Base-by-base conservation (phyloP, 192 early-diverging fungal species). In the Lobosporangium transversale region DNA sequence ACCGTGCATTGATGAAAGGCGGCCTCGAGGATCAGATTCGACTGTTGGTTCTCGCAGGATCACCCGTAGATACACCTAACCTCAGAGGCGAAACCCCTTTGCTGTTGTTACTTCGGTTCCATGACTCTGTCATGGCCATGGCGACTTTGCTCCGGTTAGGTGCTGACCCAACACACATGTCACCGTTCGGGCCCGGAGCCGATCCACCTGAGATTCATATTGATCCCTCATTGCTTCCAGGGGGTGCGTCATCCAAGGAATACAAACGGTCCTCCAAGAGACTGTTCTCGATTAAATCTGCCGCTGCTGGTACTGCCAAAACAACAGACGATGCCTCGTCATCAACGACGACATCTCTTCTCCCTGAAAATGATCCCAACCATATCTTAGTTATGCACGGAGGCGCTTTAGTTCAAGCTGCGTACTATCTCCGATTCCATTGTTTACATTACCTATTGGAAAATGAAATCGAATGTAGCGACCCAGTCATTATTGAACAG, bases 11-110 rank as follows among this genome's bases (percentile, higher is more conserved):
- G 65, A 53, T 67, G 50, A 76, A 67, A 43, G 73, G 73, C 12
- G 64, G 73, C 3, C 43, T 76, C 8, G 73, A 76, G 31, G 73
- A 76, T 21, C 73, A 76, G 44, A 76, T 76, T 26, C 64, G 73
- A 44, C 37, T 76, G 4, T 50, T 76, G 47, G 51, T 62, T 11
- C 27, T 67, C 26, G 52, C 59, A 29, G 73, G 73, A 5, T 61
- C 58, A 9, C 73, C 73, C 11, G 52, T 76, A 0, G 65, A 76
- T 27, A 52, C 53, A 6, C 53, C 58, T 27, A 76, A 76, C 20
- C 23, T 21, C 26, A 50, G 73, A 2, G 73, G 73, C n/a, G 73
- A 76, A 48, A 76, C 73, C 2, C 64, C 73, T 0, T 17, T 76
- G 36, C 40, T 76, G 23, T 17, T 76, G 18, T 32, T 76, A 30